phyloP scores from a whole-genome alignment of 2,329 filamentous ascomycete species.

The Microdochium bolleyi region DNA sequence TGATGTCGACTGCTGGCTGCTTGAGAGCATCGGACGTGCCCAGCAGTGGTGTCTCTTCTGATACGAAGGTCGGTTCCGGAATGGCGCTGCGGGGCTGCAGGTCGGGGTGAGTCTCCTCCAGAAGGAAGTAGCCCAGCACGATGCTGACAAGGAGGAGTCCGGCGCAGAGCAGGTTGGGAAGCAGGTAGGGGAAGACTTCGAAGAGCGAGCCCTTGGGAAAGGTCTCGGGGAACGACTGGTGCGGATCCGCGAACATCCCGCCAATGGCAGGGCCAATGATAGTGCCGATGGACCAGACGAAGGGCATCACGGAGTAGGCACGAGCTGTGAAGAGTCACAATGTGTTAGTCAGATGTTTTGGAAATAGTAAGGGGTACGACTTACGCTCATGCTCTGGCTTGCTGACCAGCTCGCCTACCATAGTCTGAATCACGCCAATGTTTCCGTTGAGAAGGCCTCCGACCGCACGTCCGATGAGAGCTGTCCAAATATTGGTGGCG shows the following conservation, averaged over 20 bases:
- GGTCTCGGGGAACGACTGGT: constrained; percentile 60
- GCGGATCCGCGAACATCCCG: constrained; percentile 75
- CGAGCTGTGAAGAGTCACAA: constrained; percentile 46
- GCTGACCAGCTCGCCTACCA: constrained; percentile 82
- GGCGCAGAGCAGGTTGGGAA: constrained; percentile 84
- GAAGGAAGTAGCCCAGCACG: constrained; percentile 67
- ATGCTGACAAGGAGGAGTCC: constrained; percentile 71
- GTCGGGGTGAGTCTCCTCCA: constrained; percentile 86
- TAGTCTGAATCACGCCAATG: constrained; percentile 84
- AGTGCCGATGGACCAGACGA: constrained; percentile 86
- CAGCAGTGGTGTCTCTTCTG: constrained; percentile 66
- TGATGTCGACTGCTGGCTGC: constrained; percentile 63
- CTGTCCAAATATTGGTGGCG: constrained; percentile 75
- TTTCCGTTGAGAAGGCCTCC: constrained; percentile 87
- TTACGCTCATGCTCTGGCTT: constrained; percentile 80
- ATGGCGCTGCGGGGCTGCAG: constrained; percentile 51
- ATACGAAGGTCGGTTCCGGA: constrained; percentile 40
- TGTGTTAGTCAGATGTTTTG: background rate
- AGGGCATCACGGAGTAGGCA: constrained; percentile 88
- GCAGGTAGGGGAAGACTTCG: constrained; percentile 72
- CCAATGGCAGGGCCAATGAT: constrained; percentile 86
- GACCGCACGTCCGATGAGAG: constrained; percentile 65
- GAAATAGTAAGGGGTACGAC: constrained; percentile 22
- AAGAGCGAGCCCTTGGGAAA: constrained; percentile 67
- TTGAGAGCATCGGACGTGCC: constrained; percentile 68